Conservation (phyloP, 352 stramenopile species). For the Pythium plurisporium region DNA sequence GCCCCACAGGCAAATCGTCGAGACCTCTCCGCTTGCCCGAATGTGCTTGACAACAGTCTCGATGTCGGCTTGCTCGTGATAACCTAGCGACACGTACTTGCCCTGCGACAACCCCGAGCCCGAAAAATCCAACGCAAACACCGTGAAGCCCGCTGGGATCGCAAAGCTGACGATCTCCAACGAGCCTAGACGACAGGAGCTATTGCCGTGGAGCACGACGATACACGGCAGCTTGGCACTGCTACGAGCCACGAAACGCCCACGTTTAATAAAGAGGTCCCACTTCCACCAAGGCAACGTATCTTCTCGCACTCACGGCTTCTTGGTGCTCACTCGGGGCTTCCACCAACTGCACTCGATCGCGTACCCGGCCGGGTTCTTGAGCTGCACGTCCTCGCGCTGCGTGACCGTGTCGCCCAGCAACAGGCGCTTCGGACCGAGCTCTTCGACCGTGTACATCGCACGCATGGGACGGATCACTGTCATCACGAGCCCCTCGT, state of each 20-base stretch:
- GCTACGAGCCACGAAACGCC: background rate
- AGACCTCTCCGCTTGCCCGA: conserved; percentile 38
- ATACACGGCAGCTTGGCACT: conserved; percentile 65
- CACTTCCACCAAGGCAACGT: background rate
- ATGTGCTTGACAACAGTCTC: conserved; percentile 68
- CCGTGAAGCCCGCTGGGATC: conserved; percentile 69
- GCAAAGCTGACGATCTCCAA: conserved; percentile 78
- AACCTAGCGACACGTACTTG: conserved; percentile 82
- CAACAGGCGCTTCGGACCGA: conserved; percentile 53
- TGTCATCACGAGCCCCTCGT: conserved; percentile 76
- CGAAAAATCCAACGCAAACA: conserved; percentile 79
- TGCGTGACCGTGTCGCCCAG: conserved; percentile 58
- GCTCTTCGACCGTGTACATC: conserved; percentile 55
- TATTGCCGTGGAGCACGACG: conserved; percentile 80
- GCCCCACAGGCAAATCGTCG: conserved; percentile 71
- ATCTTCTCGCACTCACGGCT: conserved; percentile 22
- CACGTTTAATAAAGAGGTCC: background rate
- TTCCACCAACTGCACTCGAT: conserved; percentile 89
- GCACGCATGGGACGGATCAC: conserved; percentile 73
- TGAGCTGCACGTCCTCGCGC: conserved; percentile 67
- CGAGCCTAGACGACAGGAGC: conserved; percentile 65
- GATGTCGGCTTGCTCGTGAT: conserved; percentile 74
- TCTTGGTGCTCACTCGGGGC: conserved; percentile 27
- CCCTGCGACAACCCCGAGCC: conserved; percentile 70
- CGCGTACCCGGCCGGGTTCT: conserved; percentile 65